Percentiles rank a stretch among this genome's conserved stretches.
phyloP scores from a whole-genome alignment of 108 stramenopile species.

The Conticribra weissflogii region DNA sequence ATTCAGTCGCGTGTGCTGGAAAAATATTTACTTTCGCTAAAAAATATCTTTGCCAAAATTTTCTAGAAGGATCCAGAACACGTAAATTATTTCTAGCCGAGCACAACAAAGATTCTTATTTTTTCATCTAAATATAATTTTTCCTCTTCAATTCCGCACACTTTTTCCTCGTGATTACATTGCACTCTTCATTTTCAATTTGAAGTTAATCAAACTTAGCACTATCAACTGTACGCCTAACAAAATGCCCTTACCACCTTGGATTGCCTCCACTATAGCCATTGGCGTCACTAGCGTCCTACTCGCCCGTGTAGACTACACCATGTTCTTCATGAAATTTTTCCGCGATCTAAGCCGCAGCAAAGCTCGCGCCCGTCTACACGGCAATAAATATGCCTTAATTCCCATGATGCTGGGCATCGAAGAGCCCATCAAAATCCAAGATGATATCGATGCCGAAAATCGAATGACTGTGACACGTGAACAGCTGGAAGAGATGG shows the following conservation, averaged over 20 bases:
- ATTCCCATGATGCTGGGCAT: constrained; percentile 58
- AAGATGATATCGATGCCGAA: constrained; percentile 49
- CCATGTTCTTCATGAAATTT: constrained; percentile 78
- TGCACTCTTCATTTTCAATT: too few relatives aligned
- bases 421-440: constrained; percentile 45
- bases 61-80: too few relatives aligned
- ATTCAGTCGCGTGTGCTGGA: too few relatives aligned
- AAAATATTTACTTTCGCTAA: too few relatives aligned
- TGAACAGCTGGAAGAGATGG: constrained; percentile 68
- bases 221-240: neutral
- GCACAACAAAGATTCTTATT: too few relatives aligned
- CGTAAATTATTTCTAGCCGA: too few relatives aligned
- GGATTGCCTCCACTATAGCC: constrained; percentile 37
- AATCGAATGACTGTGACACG: constrained; percentile 55
- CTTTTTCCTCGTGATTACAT: too few relatives aligned
- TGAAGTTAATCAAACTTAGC: too few relatives aligned
- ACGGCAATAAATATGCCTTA: constrained; percentile 53
- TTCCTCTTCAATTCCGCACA: too few relatives aligned
- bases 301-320: constrained; percentile 46
- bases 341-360: constrained; percentile 75
- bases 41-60: too few relatives aligned
- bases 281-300: constrained; percentile 32
- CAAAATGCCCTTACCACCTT: constrained; percentile 35
- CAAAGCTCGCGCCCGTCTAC: constrained; percentile 70
- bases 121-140: too few relatives aligned